Conservation (phyloP, 139 green algal genomes). For the Monoraphidium neglectum region DNA sequence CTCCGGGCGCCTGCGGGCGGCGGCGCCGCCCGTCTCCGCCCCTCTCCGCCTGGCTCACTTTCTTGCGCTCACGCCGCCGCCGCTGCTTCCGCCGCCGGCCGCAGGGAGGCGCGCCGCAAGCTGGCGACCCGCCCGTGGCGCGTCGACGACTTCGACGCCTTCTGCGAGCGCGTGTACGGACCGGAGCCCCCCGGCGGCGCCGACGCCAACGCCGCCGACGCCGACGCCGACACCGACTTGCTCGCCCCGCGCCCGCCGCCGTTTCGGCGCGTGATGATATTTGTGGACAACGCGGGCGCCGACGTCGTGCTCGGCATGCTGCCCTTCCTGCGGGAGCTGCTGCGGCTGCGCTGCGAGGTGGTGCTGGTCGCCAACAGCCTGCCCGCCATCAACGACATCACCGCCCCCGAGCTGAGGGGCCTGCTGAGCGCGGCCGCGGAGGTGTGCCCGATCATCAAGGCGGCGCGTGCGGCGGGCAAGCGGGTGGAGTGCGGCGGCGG, state of each 20-base stretch:
- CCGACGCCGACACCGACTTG: too few relatives aligned
- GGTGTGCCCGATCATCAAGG: slow-evolving; percentile 61
- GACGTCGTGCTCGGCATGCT: slow-evolving; percentile 97
- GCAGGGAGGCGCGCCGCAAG: slow-evolving; percentile 47
- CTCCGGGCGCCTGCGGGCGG: too few relatives aligned
- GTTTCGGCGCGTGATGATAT: slow-evolving; percentile 88
- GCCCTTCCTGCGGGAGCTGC: slow-evolving; percentile 91
- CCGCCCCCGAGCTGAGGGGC: slow-evolving; percentile 75
- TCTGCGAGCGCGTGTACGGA: slow-evolving; percentile 44
- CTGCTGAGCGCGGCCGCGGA: slow-evolving; percentile 51
- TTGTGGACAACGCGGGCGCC: slow-evolving; percentile 97
- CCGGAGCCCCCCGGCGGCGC: not conserved
- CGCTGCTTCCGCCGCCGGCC: slow-evolving; percentile 69
- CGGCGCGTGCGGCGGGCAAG: slow-evolving; percentile 51
- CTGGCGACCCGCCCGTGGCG: slow-evolving; percentile 87
- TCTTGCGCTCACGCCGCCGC: not conserved
- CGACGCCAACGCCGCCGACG: too few relatives aligned
- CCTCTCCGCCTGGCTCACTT: not conserved
- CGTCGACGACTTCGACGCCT: slow-evolving; percentile 85
- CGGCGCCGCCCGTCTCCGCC: too few relatives aligned
- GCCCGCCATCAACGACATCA: slow-evolving; percentile 99
- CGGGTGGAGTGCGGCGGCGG: slow-evolving; percentile 11
- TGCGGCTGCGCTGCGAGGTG: slow-evolving; percentile 86
- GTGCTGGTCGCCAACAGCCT: slow-evolving; percentile 92
- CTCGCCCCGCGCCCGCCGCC: slow-evolving; percentile 18